These are phyloP conservation scores for Candida golubevii DNA, from an alignment of 805 yeast species.

Conservation along the genomic window DNA sequence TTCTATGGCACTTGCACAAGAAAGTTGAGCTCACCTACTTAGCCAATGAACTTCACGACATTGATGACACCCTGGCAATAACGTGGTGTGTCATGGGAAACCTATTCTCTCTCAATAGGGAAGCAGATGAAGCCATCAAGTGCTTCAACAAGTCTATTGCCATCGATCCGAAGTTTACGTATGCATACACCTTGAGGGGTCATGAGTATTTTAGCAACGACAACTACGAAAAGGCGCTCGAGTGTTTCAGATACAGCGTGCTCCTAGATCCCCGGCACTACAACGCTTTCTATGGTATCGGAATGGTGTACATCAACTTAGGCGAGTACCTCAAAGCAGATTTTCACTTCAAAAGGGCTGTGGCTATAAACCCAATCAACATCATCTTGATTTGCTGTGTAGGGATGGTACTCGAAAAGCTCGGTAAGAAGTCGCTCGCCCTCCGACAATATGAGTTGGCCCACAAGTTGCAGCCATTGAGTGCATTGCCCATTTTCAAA, in stretches of 20 bases:
- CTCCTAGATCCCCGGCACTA: slow-evolving; percentile 77
- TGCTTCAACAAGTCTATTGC: slow-evolving; percentile 79
- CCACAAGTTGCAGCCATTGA: slow-evolving; percentile 74
- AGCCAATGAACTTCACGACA: slow-evolving; percentile 73
- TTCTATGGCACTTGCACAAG: slow-evolving; percentile 88
- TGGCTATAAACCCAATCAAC: slow-evolving; percentile 84
- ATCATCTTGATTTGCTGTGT: slow-evolving; percentile 87
- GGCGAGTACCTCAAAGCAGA: slow-evolving; percentile 85
- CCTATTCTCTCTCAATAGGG: slow-evolving; percentile 74
- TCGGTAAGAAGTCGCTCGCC: slow-evolving; percentile 66
- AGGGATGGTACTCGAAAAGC: slow-evolving; percentile 86
- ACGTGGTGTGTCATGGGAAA: slow-evolving; percentile 94
- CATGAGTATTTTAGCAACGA: slow-evolving; percentile 88
- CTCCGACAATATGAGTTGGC: slow-evolving; percentile 80
- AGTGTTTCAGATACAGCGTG: slow-evolving; percentile 75
- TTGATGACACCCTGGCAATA: slow-evolving; percentile 63
- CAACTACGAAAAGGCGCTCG: slow-evolving; percentile 84
- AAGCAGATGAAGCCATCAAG: slow-evolving; percentile 83
- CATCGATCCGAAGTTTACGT: slow-evolving; percentile 65
- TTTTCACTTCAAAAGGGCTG: slow-evolving; percentile 81
- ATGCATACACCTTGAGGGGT: slow-evolving; percentile 90
- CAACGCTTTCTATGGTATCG: slow-evolving; percentile 93
- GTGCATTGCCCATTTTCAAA: slow-evolving; percentile 83
- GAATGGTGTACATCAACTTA: slow-evolving; percentile 83
- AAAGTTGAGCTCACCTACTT: slow-evolving; percentile 75